Percentiles rank a stretch among this genome's conserved stretches.
phyloP scores from a whole-genome alignment of 106 monocot genomes.

The Posidonia australis region DNA sequence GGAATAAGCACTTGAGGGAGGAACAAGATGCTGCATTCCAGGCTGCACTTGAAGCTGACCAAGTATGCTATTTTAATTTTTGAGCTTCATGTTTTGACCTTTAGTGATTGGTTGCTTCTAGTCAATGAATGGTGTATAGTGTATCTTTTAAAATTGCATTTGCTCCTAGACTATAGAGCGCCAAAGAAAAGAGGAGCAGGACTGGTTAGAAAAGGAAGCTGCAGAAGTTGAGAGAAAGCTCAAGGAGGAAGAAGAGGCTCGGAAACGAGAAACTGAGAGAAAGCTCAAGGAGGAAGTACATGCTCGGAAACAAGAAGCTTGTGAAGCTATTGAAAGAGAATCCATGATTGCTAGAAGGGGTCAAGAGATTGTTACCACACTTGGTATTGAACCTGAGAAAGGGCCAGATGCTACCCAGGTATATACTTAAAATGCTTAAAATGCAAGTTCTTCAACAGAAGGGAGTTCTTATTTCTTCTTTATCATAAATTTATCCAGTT shows the following conservation, averaged over 20 bases:
- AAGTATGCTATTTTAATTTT: conserved; percentile 20
- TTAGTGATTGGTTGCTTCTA: too few relatives aligned
- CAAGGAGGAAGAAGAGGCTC: conserved; percentile 61
- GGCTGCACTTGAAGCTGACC: conserved; percentile 73
- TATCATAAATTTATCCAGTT: too few relatives aligned
- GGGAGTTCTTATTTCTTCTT: too few relatives aligned
- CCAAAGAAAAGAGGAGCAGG: conserved; percentile 58
- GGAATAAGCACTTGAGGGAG: conserved; percentile 50
- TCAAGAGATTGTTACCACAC: conserved; percentile 60
- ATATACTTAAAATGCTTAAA: not conserved
- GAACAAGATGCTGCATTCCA: conserved; percentile 77
- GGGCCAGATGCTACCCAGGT: conserved; percentile 77
- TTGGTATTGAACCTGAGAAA: conserved; percentile 62
- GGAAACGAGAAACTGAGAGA: too few relatives aligned
- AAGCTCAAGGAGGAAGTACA: too few relatives aligned
- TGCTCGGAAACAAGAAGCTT: conserved; percentile 36
- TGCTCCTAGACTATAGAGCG: conserved; percentile 75
- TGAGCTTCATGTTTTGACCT: too few relatives aligned
- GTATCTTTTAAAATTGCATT: too few relatives aligned
- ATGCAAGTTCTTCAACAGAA: not conserved
- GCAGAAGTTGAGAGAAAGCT: conserved; percentile 56
- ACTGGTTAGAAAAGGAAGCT: conserved; percentile 61
- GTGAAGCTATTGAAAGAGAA: conserved; percentile 67
- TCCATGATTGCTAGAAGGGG: conserved; percentile 51
- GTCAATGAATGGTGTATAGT: too few relatives aligned